phyloP scores from a whole-genome alignment of 2,329 filamentous ascomycete species.

The Pseudocercospora vitis region DNA sequence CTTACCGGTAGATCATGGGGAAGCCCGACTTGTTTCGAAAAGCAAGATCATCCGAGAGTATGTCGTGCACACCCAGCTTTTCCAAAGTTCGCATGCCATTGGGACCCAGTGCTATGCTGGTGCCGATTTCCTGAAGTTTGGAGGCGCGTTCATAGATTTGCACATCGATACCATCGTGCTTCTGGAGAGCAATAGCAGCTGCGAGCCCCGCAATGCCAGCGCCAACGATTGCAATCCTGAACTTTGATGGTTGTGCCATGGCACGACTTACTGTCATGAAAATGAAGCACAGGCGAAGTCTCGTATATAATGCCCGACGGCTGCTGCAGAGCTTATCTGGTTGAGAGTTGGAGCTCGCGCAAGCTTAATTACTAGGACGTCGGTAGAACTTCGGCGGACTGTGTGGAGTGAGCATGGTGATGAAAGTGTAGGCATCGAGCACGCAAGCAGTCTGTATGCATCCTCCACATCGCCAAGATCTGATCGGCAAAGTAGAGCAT shows the following conservation, averaged over 20 bases:
- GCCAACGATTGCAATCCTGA: constrained; percentile 40
- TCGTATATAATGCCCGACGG: not conserved
- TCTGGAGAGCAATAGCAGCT: constrained; percentile 39
- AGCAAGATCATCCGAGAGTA: constrained; percentile 37
- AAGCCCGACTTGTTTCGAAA: constrained; percentile 36
- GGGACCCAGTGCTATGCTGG: constrained; percentile 42
- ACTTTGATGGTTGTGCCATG: constrained; percentile 15
- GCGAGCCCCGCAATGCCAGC: constrained; percentile 44
- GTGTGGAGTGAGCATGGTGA: constrained; percentile 8
- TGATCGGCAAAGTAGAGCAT: not conserved
- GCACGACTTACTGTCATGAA: not conserved
- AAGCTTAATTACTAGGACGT: constrained; percentile 7
- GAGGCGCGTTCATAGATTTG: constrained; percentile 41
- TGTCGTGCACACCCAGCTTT: constrained; percentile 38
- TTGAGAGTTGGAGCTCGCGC: constrained; percentile 9
- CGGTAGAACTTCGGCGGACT: constrained; percentile 4
- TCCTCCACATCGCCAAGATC: constrained; percentile 5
- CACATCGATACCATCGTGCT: constrained; percentile 36
- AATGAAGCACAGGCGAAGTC: not conserved
- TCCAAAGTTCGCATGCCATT: constrained; percentile 43
- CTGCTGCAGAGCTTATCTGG: constrained; percentile 18
- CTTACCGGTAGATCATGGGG: constrained; percentile 42
- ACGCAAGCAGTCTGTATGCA: constrained; percentile 14
- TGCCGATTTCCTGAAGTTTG: constrained; percentile 41
- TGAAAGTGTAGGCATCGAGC: constrained; percentile 19